Percentiles rank a stretch among this genome's conserved stretches.
phyloP scores from a whole-genome alignment of 176 grass and related monocot genomes.

The Ensete ventricosum region DNA sequence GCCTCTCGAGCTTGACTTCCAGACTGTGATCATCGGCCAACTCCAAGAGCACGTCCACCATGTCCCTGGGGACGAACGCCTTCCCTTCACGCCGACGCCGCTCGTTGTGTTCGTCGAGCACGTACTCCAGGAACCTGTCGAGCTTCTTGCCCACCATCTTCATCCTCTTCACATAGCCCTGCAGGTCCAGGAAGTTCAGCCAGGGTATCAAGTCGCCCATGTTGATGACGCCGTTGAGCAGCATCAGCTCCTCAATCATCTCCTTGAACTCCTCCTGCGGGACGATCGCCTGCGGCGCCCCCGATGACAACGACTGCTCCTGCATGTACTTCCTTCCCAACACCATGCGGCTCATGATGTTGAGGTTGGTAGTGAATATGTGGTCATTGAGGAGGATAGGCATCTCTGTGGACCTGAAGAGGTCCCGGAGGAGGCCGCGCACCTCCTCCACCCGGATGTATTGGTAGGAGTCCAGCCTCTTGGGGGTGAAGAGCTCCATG shows the following conservation, averaged over 20 bases:
- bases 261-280: constrained; percentile 16
- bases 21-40: constrained; percentile 54
- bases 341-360: constrained; percentile 1
- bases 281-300: not conserved
- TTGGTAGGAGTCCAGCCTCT: not conserved
- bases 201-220: constrained; percentile 11
- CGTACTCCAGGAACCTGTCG: constrained; percentile 46
- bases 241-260: constrained; percentile 10
- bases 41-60: constrained; percentile 30
- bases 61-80: constrained; percentile 56
- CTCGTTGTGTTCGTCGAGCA: constrained; percentile 7
- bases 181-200: constrained; percentile 9
- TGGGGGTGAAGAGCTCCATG: not conserved
- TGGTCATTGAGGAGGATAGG: not conserved
- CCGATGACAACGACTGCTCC: not conserved
- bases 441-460: constrained; percentile 18
- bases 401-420: not conserved
- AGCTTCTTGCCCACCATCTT: constrained; percentile 24
- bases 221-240: constrained; percentile 11
- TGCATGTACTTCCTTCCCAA: constrained; percentile 9
- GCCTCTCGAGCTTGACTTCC: constrained; percentile 52
- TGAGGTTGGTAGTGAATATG: not conserved
- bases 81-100: not conserved
- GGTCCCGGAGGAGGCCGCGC: not conserved
- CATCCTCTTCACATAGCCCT: constrained; percentile 9